These are phyloP conservation scores for Dujonia santamariae DNA, from an alignment of 1,139 yeast genomes.

Conservation along the genomic window DNA sequence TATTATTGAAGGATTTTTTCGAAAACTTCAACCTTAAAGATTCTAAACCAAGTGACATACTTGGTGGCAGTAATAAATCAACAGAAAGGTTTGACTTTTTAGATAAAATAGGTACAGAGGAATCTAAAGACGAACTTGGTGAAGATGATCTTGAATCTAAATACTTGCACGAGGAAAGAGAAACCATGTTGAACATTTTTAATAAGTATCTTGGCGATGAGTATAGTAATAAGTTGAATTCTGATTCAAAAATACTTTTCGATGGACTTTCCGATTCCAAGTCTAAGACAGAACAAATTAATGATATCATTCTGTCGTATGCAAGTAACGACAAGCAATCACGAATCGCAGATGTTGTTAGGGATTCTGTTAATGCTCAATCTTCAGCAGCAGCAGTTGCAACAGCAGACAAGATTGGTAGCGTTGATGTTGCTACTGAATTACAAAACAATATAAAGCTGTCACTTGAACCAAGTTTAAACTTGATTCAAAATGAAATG, in stretches of 20 bases:
- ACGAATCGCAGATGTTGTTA: constrained; percentile 11
- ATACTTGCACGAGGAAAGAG: constrained; percentile 4
- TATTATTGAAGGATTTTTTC: constrained; percentile 2
- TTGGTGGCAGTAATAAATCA: too few species aligned
- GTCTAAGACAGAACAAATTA: constrained; percentile 3
- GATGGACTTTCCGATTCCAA: not conserved
- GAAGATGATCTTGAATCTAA: constrained; percentile 4
- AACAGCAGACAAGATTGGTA: not conserved
- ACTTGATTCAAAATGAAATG: constrained; percentile 13
- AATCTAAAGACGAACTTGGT: constrained; percentile 1
- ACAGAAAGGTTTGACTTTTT: too few species aligned
- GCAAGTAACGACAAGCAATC: not conserved
- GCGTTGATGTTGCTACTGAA: not conserved
- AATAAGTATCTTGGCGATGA: constrained; percentile 3
- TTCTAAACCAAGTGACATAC: not conserved
- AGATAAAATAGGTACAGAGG: not conserved
- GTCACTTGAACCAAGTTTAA: constrained; percentile 25
- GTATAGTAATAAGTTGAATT: not conserved
- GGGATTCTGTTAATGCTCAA: constrained; percentile 1
- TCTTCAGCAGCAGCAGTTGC: constrained; percentile 1
- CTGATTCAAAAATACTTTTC: not conserved
- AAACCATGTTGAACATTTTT: constrained; percentile 5
- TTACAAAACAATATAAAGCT: constrained; percentile 12
- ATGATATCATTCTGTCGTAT: constrained; percentile 3
- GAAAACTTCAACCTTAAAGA: not conserved